phyloP scores from a whole-genome alignment of 345 rosid species.

The Raphanus sativus region DNA sequence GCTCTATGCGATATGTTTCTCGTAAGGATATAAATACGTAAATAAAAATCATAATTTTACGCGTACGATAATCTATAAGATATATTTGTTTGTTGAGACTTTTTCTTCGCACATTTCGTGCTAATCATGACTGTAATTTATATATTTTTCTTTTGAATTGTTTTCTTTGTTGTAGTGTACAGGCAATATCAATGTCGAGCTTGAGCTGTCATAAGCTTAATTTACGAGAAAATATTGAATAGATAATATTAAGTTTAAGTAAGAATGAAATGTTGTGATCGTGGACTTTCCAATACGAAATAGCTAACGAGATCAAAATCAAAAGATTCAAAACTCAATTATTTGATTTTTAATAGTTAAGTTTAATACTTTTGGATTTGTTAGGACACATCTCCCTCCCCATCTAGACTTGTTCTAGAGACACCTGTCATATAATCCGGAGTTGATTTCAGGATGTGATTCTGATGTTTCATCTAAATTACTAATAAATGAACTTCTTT shows the following conservation, averaged over 20 bases:
- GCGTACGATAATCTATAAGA: background rate
- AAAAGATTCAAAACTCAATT: background rate
- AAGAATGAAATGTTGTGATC: background rate
- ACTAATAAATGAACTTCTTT: background rate
- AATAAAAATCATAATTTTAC: background rate
- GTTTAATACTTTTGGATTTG: conserved; percentile 10
- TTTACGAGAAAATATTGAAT: background rate
- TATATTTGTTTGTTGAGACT: background rate
- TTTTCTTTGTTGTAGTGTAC: background rate
- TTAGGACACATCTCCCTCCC: conserved; percentile 3
- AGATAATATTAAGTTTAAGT: background rate
- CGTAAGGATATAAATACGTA: background rate
- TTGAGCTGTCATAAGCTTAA: conserved; percentile 16
- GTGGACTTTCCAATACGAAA: conserved; percentile 7
- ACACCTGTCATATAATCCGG: conserved; percentile 6
- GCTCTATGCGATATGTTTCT: background rate
- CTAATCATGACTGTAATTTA: conserved; percentile 5
- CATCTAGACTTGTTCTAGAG: conserved; percentile 7
- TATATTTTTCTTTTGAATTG: background rate
- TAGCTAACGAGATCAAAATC: conserved; percentile 5
- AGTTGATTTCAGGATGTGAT: background rate
- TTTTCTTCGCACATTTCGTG: conserved; percentile 24
- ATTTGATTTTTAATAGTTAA: background rate
- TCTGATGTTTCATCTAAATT: background rate
- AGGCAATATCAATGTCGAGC: conserved; percentile 3